Base-by-base conservation (phyloP, 495 filamentous ascomycete genomes). In the Xylona heveae region DNA sequence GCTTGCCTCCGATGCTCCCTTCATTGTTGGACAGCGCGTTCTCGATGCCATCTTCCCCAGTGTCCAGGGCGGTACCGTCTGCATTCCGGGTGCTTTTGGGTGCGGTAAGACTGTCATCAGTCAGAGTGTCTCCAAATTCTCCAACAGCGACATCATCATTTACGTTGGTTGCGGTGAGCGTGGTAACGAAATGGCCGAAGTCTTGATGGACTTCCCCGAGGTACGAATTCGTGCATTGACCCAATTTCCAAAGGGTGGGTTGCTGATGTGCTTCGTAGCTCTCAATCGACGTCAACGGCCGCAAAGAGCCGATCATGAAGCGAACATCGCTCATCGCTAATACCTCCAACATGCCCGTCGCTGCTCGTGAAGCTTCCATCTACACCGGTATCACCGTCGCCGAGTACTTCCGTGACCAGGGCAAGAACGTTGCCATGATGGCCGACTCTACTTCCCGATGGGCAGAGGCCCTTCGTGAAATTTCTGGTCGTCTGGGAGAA, bases 81-180 rank as follows among this genome's bases (percentile, higher is more conserved):
- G 83, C 46, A 99, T 99, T 47, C 88, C 88, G 8, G 90, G 88
- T 47, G 88, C 88, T 52, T 99, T 99, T 53, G 90, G 88, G 41
- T 99, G 90, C 50, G 88, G 88, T 43, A 99, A 99, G 70, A 99
- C 88, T 38, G 88, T 99, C 53, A 99, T 99, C 57, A 82, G 74
- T 42, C 90, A 99, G 59, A 81, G 75, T 37, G 74, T 99, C 37
- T 95, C 88, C 50, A 99, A 99, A 54, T 99, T 94, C 63, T 99
- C 88, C 36, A 99, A 99, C 69, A 84, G 77, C 50, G 90, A 99
- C 54, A 81, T 93, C 48, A 95, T 99, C 42, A 77, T 99, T 43
- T 95, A 99, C 53, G 88, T 99, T 40, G 88, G 88, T 28, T 93
- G 90, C 48, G 88, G 88, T 45, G 88, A 99, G 63, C 82, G 88